A percentile compares a stretch with the other conserved stretches of the same genome.
Conservation (phyloP, 2,329 filamentous ascomycete genomes). For the Huntiella savannae region DNA sequence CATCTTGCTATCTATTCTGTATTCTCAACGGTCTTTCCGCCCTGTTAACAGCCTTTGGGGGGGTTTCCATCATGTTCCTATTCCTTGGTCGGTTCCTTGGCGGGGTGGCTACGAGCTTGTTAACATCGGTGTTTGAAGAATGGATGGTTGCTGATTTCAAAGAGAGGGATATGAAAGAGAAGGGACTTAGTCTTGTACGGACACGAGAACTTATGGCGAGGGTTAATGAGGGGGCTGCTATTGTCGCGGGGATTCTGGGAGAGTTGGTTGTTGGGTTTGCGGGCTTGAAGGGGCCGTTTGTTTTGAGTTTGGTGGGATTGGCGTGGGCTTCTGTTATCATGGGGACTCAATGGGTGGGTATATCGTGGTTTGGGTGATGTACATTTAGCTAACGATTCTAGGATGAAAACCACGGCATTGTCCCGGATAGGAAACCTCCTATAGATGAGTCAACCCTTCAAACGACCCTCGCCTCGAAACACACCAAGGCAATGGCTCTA, state of each 20-base stretch:
- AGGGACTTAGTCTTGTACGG: constrained; percentile 25
- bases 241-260: constrained; percentile 23
- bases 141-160: constrained; percentile 41
- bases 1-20: constrained; percentile 36
- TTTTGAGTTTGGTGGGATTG: constrained; percentile 21
- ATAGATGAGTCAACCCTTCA: constrained; percentile 11
- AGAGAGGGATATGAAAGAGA: constrained; percentile 22
- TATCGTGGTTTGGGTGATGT: background rate
- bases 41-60: constrained; percentile 18
- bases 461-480: constrained; percentile 21
- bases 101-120: constrained; percentile 34
- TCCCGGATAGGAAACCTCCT: background rate
- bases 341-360: constrained; percentile 25
- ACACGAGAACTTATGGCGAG: constrained; percentile 36
- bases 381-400: constrained; percentile 13
- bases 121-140: constrained; percentile 40
- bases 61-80: constrained; percentile 20
- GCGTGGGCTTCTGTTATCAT: constrained; percentile 26
- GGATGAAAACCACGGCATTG: constrained; percentile 30
- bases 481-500: constrained; percentile 29
- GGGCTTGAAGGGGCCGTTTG: constrained; percentile 33
- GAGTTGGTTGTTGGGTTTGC: constrained; percentile 28
- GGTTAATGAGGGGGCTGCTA: constrained; percentile 23
- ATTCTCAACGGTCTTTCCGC: constrained; percentile 32
- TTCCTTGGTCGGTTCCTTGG: constrained; percentile 34